Evolutionary conservation across 495 filamentous ascomycete species (phyloP), one percentile per base, ranked within the genome.

Genomic region (Letharia lupina): DNA sequence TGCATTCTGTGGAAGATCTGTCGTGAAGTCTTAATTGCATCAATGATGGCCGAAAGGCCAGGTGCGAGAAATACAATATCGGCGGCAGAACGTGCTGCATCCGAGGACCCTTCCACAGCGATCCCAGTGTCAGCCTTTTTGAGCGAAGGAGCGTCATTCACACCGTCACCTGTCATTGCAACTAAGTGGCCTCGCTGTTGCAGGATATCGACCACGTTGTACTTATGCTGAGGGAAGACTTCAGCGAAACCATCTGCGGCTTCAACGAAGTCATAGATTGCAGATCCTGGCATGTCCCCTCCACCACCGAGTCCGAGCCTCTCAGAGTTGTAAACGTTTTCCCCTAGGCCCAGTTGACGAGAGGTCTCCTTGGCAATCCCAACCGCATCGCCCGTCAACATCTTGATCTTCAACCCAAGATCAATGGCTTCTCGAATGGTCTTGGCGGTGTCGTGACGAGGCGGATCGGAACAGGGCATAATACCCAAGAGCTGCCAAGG

Each of bases 1-100:
- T 96, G 93, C 92, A 96, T 96, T 68, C 92, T 91, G 76, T 95
- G 91, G 83, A 96, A 96, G 73, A 96, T 96, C 74, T 94, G 91
- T 72, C 92, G 90, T 35, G 92, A 94, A 69, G 88, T 93, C 81
- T 96, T 96, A 75, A 96, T 84, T 68, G 92, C 90, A 73, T 94
- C 89, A 67, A 96, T 93, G 75, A 96, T 96, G 64, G 91, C 89
- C 73, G 90, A 91, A 67, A 96, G 85, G 80, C 92, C 92, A 62
- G 92, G 91, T 65, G 87, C 90, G 68, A 93, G 81, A 83, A 96
- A 95, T 71, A 96, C 91, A 71, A 96, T 96, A 81, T 96, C 92
- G 70, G 91, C 90, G 70, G 91, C 92, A 66, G 91, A 92, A 72
- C 90, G 89, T 72, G 91, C 91, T 77, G 91, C 91, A 79, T 96